Conservation (phyloP, 441 rosid genomes). For the Gossypium laxum region DNA sequence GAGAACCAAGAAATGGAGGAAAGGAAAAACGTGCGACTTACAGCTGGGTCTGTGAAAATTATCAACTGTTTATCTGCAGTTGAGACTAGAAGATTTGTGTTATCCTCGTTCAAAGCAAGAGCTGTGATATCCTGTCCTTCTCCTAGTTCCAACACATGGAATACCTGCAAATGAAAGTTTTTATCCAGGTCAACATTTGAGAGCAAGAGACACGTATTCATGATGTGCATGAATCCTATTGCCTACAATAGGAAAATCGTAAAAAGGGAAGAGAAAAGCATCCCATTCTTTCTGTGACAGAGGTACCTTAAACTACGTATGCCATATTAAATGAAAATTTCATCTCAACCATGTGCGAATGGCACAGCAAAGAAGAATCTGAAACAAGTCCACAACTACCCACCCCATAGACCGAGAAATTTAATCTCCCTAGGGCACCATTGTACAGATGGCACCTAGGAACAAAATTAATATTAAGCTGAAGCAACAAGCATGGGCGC, state of each 20-base stretch:
- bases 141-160: slow-evolving; percentile 59
- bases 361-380: neutral
- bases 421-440: neutral
- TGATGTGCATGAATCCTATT: neutral
- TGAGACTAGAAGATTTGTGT: slow-evolving; percentile 84
- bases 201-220: neutral
- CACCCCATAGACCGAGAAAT: neutral
- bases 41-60: slow-evolving; percentile 90
- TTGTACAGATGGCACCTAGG: neutral
- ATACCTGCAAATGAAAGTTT: slow-evolving; percentile 44
- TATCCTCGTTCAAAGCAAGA: slow-evolving; percentile 63
- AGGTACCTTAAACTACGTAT: neutral
- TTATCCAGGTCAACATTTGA: slow-evolving; percentile 9
- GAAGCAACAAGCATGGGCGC: slow-evolving; percentile 1
- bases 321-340: neutral
- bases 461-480: neutral
- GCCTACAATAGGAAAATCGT: neutral
- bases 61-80: slow-evolving; percentile 85
- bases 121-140: slow-evolving; percentile 83
- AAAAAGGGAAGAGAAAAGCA: neutral
- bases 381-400: neutral
- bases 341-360: neutral
- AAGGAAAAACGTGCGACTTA: slow-evolving; percentile 34
- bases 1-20: neutral
- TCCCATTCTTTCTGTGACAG: neutral